A percentile compares a stretch with the other conserved stretches of the same genome.
phyloP scores from a whole-genome alignment of 345 rosid species.

The Barbarea vulgaris region DNA sequence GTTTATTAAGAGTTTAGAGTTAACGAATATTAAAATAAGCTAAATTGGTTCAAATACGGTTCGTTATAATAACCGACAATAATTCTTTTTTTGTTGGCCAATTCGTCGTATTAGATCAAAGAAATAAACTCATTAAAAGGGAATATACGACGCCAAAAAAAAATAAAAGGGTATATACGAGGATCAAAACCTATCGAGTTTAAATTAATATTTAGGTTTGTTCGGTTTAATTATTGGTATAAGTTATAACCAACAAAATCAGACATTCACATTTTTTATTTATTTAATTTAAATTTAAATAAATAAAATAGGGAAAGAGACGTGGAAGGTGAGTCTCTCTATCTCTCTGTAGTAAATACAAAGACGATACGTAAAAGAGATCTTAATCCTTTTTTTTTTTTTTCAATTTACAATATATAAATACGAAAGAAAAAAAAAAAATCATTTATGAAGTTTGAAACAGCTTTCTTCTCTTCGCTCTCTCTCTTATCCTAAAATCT shows the following conservation, averaged over 20 bases:
- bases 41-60: neutral
- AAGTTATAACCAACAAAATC: slow-evolving; percentile 17
- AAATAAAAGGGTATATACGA: neutral
- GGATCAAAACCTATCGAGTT: neutral
- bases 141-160: neutral
- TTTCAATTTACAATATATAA: neutral
- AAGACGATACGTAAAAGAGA: slow-evolving; percentile 41
- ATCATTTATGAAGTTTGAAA: slow-evolving; percentile 32
- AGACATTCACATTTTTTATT: slow-evolving; percentile 6
- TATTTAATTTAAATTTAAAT: neutral
- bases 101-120: neutral
- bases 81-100: neutral
- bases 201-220: slow-evolving; percentile 24
- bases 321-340: slow-evolving; percentile 38
- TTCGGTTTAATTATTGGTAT: slow-evolving; percentile 20
- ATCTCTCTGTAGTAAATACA: slow-evolving; percentile 30
- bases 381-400: neutral
- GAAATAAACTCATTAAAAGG: neutral
- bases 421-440: neutral
- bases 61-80: neutral
- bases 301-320: slow-evolving; percentile 32
- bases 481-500: slow-evolving; percentile 36
- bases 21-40: neutral
- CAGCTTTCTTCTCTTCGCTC: slow-evolving; percentile 24
- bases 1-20: neutral